These are phyloP conservation scores for Solanum microdontum DNA, from an alignment of 257 asterid genomes.

Conservation along the genomic window DNA sequence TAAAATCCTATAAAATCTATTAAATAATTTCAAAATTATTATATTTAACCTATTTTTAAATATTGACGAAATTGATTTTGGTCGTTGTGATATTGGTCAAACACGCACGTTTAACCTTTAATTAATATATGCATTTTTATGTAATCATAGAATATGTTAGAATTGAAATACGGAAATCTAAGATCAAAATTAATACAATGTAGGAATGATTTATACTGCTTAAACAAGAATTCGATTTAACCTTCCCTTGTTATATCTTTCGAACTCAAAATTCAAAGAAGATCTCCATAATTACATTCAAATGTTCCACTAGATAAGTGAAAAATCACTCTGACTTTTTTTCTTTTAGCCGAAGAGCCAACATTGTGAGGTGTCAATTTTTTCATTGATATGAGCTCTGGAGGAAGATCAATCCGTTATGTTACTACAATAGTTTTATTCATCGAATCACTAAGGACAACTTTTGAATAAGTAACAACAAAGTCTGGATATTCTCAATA, in stretches of 20 bases:
- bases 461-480: background rate
- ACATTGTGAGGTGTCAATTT: background rate
- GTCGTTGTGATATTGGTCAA: background rate
- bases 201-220: background rate
- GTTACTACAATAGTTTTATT: background rate
- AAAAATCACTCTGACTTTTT: background rate
- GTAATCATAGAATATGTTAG: background rate
- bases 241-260: background rate
- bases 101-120: background rate
- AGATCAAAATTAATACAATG: background rate
- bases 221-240: background rate
- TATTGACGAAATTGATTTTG: background rate
- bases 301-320: background rate
- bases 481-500: background rate
- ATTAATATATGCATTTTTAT: background rate
- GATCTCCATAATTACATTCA: background rate
- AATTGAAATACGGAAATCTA: background rate
- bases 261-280: background rate
- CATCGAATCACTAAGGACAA: fast-evolving
- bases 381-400: background rate
- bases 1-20: too few relatives aligned
- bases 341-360: background rate
- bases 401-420: background rate
- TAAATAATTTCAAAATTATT: background rate
- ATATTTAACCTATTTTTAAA: too few relatives aligned